phyloP scores from a whole-genome alignment of 2,329 filamentous ascomycete species.

The Gnomoniopsis sp. region DNA sequence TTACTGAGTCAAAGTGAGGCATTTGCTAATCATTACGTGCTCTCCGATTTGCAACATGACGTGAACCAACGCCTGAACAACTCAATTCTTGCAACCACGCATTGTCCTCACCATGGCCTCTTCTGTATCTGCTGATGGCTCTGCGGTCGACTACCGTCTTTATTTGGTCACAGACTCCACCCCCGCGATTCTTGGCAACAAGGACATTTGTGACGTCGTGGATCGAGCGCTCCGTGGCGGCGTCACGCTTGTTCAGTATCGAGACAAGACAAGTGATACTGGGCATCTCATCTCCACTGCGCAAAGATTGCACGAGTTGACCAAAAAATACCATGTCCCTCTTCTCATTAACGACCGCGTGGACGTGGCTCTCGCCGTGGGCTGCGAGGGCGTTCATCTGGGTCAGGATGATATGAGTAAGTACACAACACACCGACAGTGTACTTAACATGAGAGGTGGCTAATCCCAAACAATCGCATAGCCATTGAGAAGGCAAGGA shows the following conservation, averaged over 20 bases:
- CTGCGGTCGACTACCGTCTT: constrained; percentile 67
- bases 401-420: constrained; percentile 89
- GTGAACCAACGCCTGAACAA: neutral
- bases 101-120: neutral
- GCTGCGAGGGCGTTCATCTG: constrained; percentile 88
- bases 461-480: neutral
- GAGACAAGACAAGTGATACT: constrained; percentile 82
- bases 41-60: neutral
- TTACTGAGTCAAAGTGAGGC: neutral
- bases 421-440: constrained; percentile 21
- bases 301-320: constrained; percentile 67
- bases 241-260: constrained; percentile 83
- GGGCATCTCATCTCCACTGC: constrained; percentile 68
- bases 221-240: constrained; percentile 73
- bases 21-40: neutral
- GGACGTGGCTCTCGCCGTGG: constrained; percentile 80
- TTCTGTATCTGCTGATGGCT: neutral
- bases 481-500: constrained; percentile 64
- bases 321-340: constrained; percentile 65
- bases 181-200: constrained; percentile 71
- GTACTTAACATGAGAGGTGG: neutral
- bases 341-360: constrained; percentile 91
- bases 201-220: constrained; percentile 70
- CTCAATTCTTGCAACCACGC: neutral
- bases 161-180: constrained; percentile 95